Percentiles rank a stretch among this genome's conserved stretches.
These are phyloP conservation scores for Trypanosoma lewisi DNA, from an alignment of 208 protist species.

Conservation along the genomic window DNA sequence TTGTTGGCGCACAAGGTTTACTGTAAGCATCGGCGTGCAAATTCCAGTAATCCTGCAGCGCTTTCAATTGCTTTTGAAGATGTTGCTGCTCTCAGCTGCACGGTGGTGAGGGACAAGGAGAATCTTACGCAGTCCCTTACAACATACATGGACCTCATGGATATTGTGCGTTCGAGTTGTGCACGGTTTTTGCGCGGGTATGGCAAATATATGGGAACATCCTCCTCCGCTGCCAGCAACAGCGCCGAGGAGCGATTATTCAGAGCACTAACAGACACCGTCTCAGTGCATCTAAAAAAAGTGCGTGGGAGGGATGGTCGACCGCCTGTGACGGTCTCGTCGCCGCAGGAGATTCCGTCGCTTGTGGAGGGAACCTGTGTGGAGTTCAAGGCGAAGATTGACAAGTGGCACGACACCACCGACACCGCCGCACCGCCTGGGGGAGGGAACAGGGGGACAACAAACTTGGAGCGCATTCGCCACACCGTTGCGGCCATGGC, in stretches of 20 bases:
- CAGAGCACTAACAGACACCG: conserved; percentile 48
- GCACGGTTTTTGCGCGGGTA: conserved; percentile 38
- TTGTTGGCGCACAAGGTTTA: conserved; percentile 61
- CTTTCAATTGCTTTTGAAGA: conserved; percentile 52
- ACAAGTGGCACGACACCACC: conserved; percentile 6
- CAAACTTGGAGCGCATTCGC: conserved; percentile 74
- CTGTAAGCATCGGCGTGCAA: conserved; percentile 28
- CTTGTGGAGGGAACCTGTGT: conserved; percentile 62
- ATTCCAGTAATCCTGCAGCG: not conserved
- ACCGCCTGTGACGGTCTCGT: conserved; percentile 30
- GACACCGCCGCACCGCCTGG: not conserved
- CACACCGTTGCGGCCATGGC: conserved; percentile 86
- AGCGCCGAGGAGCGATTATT: conserved; percentile 30
- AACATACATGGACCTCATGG: conserved; percentile 36
- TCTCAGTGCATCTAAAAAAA: conserved; percentile 62
- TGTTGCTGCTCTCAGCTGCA: conserved; percentile 23
- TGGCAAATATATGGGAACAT: conserved; percentile 9
- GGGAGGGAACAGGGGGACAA: conserved; percentile 18
- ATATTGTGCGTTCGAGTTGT: conserved; percentile 52
- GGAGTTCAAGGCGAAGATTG: conserved; percentile 68
- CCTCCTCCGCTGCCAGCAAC: no score
- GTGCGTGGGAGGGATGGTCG: conserved; percentile 30
- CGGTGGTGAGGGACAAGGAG: not conserved
- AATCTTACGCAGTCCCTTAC: conserved; percentile 1
- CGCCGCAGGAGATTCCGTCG: conserved; percentile 39